Percentiles rank a stretch among this genome's conserved stretches.
Conservation (phyloP, 2,329 filamentous ascomycete species). For the Teratosphaeria viscida region DNA sequence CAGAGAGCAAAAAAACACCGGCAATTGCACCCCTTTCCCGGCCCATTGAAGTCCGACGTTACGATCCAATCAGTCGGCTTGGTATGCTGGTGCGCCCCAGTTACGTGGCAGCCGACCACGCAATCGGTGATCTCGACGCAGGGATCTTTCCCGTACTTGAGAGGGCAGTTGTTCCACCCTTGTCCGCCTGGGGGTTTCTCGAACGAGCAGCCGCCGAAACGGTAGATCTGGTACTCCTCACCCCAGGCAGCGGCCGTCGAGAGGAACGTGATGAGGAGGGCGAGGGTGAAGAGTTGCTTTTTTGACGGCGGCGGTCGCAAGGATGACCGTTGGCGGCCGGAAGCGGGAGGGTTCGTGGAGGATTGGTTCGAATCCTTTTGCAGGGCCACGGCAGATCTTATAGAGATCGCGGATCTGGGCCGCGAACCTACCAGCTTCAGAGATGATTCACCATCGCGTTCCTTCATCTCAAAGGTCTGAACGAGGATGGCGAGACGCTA, state of each 20-base stretch:
- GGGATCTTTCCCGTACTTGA: not conserved
- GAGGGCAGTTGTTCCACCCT: not conserved
- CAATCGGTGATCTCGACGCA: not conserved
- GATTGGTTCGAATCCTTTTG: not conserved
- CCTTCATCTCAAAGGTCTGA: no score
- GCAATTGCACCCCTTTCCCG: not conserved
- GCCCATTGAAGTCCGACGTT: not conserved
- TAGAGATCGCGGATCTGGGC: not conserved
- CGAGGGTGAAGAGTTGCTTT: not conserved
- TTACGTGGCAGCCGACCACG: not conserved
- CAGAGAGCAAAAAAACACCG: not conserved
- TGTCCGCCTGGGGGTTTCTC: not conserved
- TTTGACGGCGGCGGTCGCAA: not conserved
- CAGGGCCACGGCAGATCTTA: no score
- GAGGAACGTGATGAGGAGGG: not conserved
- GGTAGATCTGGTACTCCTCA: not conserved
- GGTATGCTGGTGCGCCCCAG: not conserved
- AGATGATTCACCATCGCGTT: not conserved
- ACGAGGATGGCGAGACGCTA: no score
- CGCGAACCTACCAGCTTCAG: not conserved
- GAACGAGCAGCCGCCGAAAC: not conserved
- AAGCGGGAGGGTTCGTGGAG: not conserved
- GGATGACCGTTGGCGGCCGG: not conserved
- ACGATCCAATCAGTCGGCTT: not conserved
- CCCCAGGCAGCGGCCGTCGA: not conserved